phyloP scores from a whole-genome alignment of 495 filamentous ascomycete genomes.

The Hypoxylon fragiforme region DNA sequence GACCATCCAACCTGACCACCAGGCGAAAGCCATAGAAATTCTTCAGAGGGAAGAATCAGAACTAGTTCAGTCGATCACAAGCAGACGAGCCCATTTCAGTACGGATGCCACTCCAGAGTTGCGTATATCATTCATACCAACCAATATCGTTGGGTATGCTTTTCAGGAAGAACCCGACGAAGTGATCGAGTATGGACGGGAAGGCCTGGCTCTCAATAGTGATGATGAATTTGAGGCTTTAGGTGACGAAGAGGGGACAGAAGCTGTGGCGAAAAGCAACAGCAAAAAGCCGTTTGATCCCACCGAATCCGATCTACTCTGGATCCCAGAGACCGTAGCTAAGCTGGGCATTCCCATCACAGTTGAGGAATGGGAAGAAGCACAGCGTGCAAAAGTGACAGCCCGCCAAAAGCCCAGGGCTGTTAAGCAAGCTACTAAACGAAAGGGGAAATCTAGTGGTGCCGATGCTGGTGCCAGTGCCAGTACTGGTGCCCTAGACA shows the following conservation, averaged over 20 bases:
- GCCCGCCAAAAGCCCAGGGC: conserved; percentile 34
- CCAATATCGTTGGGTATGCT: conserved; percentile 75
- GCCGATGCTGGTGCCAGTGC: conserved; percentile 36
- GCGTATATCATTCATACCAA: conserved; percentile 74
- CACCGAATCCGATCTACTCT: conserved; percentile 69
- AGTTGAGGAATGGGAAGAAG: conserved; percentile 77
- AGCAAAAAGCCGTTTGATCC: conserved; percentile 63
- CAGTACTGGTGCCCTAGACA: conserved; percentile 38
- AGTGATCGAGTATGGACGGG: conserved; percentile 50
- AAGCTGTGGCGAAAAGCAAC: conserved; percentile 30
- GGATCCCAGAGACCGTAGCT: conserved; percentile 75
- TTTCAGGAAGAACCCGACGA: conserved; percentile 69
- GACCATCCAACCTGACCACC: conserved; percentile 26
- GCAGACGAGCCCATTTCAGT: conserved; percentile 65
- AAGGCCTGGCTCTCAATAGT: conserved; percentile 55
- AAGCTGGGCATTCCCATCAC: conserved; percentile 70
- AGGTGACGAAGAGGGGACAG: conserved; percentile 47
- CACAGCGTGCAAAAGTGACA: conserved; percentile 52
- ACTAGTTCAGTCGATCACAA: conserved; percentile 65
- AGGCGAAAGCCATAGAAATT: conserved; percentile 43
- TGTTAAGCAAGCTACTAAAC: conserved; percentile 31
- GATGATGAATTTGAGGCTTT: conserved; percentile 60
- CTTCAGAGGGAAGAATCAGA: conserved; percentile 48
- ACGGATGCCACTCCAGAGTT: conserved; percentile 78
- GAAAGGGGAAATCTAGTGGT: conserved; percentile 32